Percentiles rank a stretch among this genome's conserved stretches.
Conservation (phyloP, 106 monocot genomes). For the Amphibolis antarctica region DNA sequence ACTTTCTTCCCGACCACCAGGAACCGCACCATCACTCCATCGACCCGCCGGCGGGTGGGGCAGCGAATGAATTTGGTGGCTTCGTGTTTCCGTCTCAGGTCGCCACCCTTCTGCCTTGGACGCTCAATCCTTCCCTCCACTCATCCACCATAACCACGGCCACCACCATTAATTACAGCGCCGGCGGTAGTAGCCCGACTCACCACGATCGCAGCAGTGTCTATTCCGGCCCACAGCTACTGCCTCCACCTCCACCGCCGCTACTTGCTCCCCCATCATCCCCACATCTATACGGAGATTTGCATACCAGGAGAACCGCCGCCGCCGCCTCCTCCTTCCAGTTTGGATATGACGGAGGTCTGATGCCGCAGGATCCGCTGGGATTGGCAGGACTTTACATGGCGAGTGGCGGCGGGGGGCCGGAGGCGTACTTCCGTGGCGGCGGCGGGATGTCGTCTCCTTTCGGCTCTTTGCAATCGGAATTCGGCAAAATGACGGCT, state of each 20-base stretch:
- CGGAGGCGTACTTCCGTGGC: slow-evolving; percentile 7
- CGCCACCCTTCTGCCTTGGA: slow-evolving; percentile 9
- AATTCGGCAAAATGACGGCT: slow-evolving; percentile 63
- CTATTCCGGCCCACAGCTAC: not conserved
- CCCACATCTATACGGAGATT: slow-evolving; percentile 12
- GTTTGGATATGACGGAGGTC: slow-evolving; percentile 24
- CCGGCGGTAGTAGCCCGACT: not conserved
- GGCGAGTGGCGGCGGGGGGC: slow-evolving; percentile 9
- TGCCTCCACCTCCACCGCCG: not conserved
- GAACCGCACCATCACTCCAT: too few relatives aligned
- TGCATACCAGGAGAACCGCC: slow-evolving; percentile 9
- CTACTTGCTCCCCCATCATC: slow-evolving; percentile 8
- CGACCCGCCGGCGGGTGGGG: not conserved
- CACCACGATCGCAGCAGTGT: not conserved
- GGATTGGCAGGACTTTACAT: slow-evolving; percentile 29
- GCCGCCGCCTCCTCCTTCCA: slow-evolving; percentile 20
- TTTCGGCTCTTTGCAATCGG: slow-evolving; percentile 36
- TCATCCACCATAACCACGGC: slow-evolving; percentile 2
- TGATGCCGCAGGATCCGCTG: slow-evolving; percentile 16
- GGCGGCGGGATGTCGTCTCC: slow-evolving; percentile 25
- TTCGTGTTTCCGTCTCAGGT: slow-evolving; percentile 2
- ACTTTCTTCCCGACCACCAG: too few relatives aligned
- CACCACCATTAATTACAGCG: not conserved
- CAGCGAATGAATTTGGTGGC: not conserved
- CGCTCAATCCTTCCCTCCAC: not conserved